Base-by-base conservation (phyloP, 352 stramenopile genomes). In the Phytophthora agathidicida region DNA sequence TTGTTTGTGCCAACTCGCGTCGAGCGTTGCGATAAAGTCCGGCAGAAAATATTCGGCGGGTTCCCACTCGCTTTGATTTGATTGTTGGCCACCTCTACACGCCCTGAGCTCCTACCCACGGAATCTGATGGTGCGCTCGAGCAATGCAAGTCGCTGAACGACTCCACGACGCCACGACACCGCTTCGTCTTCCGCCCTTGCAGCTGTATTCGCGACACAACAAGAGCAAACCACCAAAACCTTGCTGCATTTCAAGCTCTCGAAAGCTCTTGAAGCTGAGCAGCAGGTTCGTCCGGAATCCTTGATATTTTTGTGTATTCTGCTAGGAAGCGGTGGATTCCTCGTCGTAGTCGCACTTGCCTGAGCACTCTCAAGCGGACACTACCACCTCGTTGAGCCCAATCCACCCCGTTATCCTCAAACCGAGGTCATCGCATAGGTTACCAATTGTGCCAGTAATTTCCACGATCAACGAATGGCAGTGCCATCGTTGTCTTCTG, bases 51-150 rank as follows among this genome's bases (percentile, higher is more conserved):
- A 44, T 44, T 50, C 50, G 3, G 19, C 14, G 39, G 16, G 19
- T 62, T 62, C 53, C 53, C 31, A 23, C 14, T 47, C 53, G 26
- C 22, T 20, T 42, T 17, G 42, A 62, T 62, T 62, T 54, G 53
- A 5, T 54, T 33, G 42, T 42, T 56, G 23, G 27, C 49, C 43
- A 37, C 54, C 36, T 63, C 51, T 60, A 60, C 51, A 60, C 31
- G 23, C 38, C 24, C 46, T 9, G 28, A 37, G 26, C n/a, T 49
- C 13, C 23, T 27, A 44, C 37, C 50, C 16, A 43, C 50, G 37
- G 50, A 53, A 60, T 53, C 51, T 60, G 51, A 45, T 20, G 51
- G 41, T 60, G 39, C 51, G 39, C 13, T n/a, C 9, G 13, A 39
- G 26, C 23, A 47, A n/a, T 23, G 30, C 28, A 20, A 51, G 39